These are phyloP conservation scores for Teratosphaeria pseudoeucalypti DNA, from an alignment of 2,329 filamentous ascomycete genomes.

Conservation along the genomic window DNA sequence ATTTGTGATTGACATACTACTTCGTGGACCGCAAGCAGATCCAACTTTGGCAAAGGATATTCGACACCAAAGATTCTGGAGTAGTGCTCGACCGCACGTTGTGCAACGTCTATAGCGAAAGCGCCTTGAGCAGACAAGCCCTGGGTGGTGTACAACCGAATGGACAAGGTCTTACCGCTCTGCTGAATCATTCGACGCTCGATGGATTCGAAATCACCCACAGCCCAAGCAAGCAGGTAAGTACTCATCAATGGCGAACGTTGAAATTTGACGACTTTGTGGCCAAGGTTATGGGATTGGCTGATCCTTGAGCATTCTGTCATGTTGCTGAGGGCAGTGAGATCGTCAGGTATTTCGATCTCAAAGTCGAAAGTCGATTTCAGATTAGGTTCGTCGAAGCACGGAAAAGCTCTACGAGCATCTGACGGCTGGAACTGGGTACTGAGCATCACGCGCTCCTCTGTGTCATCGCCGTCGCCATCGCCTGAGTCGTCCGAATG, in stretches of 20 bases:
- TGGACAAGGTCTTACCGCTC: not conserved
- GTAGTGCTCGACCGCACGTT: conserved; percentile 86
- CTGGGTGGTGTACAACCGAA: not conserved
- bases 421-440: conserved; percentile 96
- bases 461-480: not conserved
- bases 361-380: conserved; percentile 90
- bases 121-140: not conserved
- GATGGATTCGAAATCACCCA: conserved; percentile 91
- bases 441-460: conserved; percentile 58
- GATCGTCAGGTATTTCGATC: conserved; percentile 75
- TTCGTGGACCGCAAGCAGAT: conserved; percentile 79
- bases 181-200: conserved; percentile 37
- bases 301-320: conserved; percentile 37
- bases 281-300: not conserved
- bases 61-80: conserved; percentile 66
- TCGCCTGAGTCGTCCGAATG: not conserved
- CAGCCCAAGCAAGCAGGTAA: conserved; percentile 78
- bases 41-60: conserved; percentile 82
- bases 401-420: conserved; percentile 85
- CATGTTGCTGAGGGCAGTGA: conserved; percentile 89
- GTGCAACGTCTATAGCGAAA: conserved; percentile 60
- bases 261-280: conserved; percentile 58
- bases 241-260: conserved; percentile 78
- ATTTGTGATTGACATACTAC: conserved; percentile 11
- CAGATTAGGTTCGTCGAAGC: conserved; percentile 91